Base-by-base conservation (phyloP, 345 rosid genomes). In the Camelina neglecta region DNA sequence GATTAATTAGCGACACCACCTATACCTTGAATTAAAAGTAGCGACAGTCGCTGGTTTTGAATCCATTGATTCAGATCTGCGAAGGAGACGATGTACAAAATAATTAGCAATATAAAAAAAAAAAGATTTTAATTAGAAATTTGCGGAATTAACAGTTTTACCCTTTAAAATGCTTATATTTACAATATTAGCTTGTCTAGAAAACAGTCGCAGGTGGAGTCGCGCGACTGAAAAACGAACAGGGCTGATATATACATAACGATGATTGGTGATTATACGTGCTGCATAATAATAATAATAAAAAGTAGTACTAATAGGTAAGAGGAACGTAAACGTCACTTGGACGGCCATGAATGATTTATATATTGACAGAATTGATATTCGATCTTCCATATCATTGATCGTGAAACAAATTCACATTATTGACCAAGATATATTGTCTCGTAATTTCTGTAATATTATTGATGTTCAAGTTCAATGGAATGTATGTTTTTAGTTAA, bases 341-440 rank as follows among this genome's bases (percentile, higher is more conserved):
- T 41, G 23, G 49, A 38, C 63, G 73, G 73, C 29, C 26, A 69
- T 68, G 72, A 24, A 39, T 68, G 23, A n/a, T 39, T 68, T 68
- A 39, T 51, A 50, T 50, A 66, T 50, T 49, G 71, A 38, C 42
- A 48, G 26, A 65, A 65, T 48, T 3, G 11, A 65, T 47, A 12
- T 65, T 33, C n/a, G 35, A 12, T 49, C 6, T 65, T 31, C 16
- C 16, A 65, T 65, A 8, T 49, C 11, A 18, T n/a, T 9, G 21
- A 48, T 48, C 21, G 9, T 48, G 51, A n/a, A n/a, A n/a, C 10
- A 47, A 48, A 6, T n/a, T n/a, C 4, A n/a, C 21, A 48, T n/a
- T n/a, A 48, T 16, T 48, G 4, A 16, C 10, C 21, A 48, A n/a
- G 20, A 48, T 48, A n/a, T 48, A 48, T n/a, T n/a, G 21, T 48